phyloP scores from a whole-genome alignment of 2,329 filamentous ascomycete species.

The Fusarium chlamydosporum region DNA sequence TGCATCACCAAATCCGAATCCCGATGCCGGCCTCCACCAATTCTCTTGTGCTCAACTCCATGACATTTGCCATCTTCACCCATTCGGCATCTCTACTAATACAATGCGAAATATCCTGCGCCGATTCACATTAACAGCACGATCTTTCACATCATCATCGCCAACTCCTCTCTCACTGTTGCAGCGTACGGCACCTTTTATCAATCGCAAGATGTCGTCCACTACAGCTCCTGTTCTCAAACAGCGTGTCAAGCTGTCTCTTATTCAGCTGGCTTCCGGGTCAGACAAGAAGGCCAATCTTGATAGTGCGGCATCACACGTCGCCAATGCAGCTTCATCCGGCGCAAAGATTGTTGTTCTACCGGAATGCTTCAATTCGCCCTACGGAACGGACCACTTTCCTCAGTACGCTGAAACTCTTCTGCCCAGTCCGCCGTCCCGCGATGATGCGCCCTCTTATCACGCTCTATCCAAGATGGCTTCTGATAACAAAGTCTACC shows the following conservation, averaged over 20 bases:
- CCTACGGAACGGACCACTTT: slow-evolving; percentile 93
- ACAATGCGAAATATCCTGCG: slow-evolving; percentile 44
- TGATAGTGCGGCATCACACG: slow-evolving; percentile 81
- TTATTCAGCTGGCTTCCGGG: slow-evolving; percentile 85
- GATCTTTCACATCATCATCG: slow-evolving; percentile 31
- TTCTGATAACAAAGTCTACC: slow-evolving; percentile 80
- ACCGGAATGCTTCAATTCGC: slow-evolving; percentile 99
- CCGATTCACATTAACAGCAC: slow-evolving; percentile 30
- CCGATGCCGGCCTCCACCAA: slow-evolving; percentile 27
- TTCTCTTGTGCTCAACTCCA: slow-evolving; percentile 8
- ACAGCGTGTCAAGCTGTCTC: slow-evolving; percentile 82
- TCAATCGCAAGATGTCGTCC: slow-evolving; percentile 56
- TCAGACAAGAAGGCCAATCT: slow-evolving; percentile 90
- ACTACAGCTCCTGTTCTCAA: slow-evolving; percentile 69
- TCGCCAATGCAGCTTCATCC: slow-evolving; percentile 80
- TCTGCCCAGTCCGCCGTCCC: slow-evolving; percentile 78
- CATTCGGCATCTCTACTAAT: slow-evolving; percentile 6
- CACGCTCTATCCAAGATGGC: slow-evolving; percentile 87
- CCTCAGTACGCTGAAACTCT: slow-evolving; percentile 92
- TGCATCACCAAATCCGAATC: slow-evolving; percentile 26
- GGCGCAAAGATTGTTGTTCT: slow-evolving; percentile 92
- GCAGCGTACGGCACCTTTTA: slow-evolving; percentile 22
- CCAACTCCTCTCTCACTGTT: slow-evolving; percentile 37
- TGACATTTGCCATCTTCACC: slow-evolving; percentile 3
- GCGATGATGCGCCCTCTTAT: slow-evolving; percentile 82